phyloP scores from a whole-genome alignment of 2,329 filamentous ascomycete species.

The Parafenestella ontariensis region DNA sequence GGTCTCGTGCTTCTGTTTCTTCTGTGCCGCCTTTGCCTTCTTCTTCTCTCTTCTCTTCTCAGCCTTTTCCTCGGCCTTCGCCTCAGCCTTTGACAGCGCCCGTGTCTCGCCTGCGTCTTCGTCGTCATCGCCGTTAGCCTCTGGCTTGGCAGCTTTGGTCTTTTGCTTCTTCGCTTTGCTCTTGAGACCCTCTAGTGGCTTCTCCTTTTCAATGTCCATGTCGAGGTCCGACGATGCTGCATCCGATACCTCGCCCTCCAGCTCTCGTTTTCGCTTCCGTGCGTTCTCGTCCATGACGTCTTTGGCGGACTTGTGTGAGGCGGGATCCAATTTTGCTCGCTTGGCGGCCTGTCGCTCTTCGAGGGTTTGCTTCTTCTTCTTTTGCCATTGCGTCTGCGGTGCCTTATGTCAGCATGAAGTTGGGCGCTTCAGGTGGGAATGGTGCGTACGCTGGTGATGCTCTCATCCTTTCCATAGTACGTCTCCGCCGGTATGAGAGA shows the following conservation, averaged over 20 bases:
- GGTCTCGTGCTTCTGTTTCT: slow-evolving; percentile 46
- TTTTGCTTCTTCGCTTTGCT: slow-evolving; percentile 54
- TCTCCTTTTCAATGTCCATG: slow-evolving; percentile 46
- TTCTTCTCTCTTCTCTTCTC: slow-evolving; percentile 56
- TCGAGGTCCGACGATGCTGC: slow-evolving; percentile 43
- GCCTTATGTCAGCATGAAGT: slow-evolving; percentile 14
- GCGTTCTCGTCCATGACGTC: slow-evolving; percentile 90
- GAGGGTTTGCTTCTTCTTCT: slow-evolving; percentile 93
- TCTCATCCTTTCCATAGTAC: slow-evolving; percentile 81
- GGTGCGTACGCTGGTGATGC: slow-evolving; percentile 70
- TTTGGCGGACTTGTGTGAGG: slow-evolving; percentile 88
- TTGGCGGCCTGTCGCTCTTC: slow-evolving; percentile 70
- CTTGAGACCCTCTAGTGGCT: slow-evolving; percentile 49
- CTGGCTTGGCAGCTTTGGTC: slow-evolving; percentile 32
- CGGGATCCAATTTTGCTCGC: slow-evolving; percentile 88
- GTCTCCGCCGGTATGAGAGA: slow-evolving; percentile 89
- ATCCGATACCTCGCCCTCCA: slow-evolving; percentile 62
- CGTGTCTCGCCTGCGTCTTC: slow-evolving; percentile 51
- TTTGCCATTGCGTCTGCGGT: slow-evolving; percentile 89
- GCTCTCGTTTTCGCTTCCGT: slow-evolving; percentile 74
- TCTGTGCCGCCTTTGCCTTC: slow-evolving; percentile 54
- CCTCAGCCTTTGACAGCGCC: slow-evolving; percentile 46
- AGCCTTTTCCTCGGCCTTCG: slow-evolving; percentile 51
- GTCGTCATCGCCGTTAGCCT: slow-evolving; percentile 35
- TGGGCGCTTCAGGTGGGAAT: slow-evolving; percentile 8